A percentile compares a stretch with the other conserved stretches of the same genome.
These are phyloP conservation scores for Persicaria maculosa DNA, from an alignment of 148 eudicot genomes.

Conservation along the genomic window DNA sequence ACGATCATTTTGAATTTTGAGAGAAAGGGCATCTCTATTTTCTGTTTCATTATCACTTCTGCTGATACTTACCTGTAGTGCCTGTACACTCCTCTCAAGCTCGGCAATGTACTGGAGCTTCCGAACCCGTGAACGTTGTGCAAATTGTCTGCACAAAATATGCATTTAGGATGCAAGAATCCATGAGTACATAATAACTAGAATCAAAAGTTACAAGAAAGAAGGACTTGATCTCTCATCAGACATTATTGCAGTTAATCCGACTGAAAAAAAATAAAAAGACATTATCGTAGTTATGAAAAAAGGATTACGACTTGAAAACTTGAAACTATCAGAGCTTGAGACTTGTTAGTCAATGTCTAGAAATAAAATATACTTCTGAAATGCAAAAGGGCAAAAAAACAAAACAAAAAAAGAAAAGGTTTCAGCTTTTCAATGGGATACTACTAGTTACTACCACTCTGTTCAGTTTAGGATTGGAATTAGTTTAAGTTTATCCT, in stretches of 20 bases:
- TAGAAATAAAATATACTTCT: background rate
- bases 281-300: too few relatives aligned
- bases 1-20: background rate
- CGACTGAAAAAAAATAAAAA: too few relatives aligned
- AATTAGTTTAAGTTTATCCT: too few relatives aligned
- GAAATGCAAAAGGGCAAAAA: constrained; percentile 6
- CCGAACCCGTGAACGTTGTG: constrained; percentile 93
- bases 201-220: background rate
- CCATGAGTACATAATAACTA: too few relatives aligned
- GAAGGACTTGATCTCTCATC: background rate
- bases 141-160: constrained; percentile 71
- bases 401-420: too few relatives aligned
- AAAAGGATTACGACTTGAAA: too few relatives aligned
- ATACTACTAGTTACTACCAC: too few relatives aligned
- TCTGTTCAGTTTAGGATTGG: too few relatives aligned
- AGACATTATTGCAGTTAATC: too few relatives aligned
- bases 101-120: constrained; percentile 98
- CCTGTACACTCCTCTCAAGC: constrained; percentile 85
- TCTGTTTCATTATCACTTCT: background rate
- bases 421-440: too few relatives aligned
- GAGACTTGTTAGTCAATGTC: background rate
- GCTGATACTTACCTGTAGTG: constrained; percentile 55
- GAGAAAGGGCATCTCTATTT: too few relatives aligned
- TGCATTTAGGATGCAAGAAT: background rate
- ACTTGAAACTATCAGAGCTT: background rate